phyloP scores from a whole-genome alignment of 129 eudicot species.

The Flaveria bidentis region DNA sequence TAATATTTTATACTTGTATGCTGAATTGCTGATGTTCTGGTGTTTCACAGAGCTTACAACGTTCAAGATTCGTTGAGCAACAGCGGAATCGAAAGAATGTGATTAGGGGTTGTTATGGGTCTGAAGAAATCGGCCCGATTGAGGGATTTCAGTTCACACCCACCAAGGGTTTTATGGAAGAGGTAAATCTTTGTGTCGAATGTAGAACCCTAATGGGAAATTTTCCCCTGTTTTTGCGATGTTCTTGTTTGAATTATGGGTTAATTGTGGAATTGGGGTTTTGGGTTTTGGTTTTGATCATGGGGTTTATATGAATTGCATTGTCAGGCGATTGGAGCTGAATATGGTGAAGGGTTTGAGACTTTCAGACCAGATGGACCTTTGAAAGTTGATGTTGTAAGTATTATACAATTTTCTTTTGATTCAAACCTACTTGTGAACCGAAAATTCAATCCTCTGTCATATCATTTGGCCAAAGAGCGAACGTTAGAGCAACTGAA shows the following conservation, averaged over 20 bases:
- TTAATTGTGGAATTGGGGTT: background rate
- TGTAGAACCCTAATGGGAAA: background rate
- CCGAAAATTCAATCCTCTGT: background rate
- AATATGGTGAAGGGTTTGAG: conserved; percentile 96
- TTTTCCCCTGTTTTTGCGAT: background rate
- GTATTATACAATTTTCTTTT: conserved; percentile 14
- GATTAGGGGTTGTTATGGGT: conserved; percentile 46
- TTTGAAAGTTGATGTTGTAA: conserved; percentile 92
- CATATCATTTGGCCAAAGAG: background rate
- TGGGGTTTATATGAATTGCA: background rate
- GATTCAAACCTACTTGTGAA: background rate
- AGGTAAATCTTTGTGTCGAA: conserved; percentile 43
- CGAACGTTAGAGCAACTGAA: too few species aligned
- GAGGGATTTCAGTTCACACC: conserved; percentile 53
- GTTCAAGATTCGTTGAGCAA: conserved; percentile 36
- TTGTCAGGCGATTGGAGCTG: conserved; percentile 90
- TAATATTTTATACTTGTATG: background rate
- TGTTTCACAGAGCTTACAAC: conserved; percentile 44
- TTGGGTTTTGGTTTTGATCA: background rate
- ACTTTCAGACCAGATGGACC: conserved; percentile 91
- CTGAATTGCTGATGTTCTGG: background rate
- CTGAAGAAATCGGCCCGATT: conserved; percentile 48
- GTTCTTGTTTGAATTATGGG: background rate
- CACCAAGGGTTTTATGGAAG: conserved; percentile 65
- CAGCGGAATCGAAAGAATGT: conserved; percentile 31